phyloP scores from a whole-genome alignment of 805 yeast species.

The Lipomyces sp. region DNA sequence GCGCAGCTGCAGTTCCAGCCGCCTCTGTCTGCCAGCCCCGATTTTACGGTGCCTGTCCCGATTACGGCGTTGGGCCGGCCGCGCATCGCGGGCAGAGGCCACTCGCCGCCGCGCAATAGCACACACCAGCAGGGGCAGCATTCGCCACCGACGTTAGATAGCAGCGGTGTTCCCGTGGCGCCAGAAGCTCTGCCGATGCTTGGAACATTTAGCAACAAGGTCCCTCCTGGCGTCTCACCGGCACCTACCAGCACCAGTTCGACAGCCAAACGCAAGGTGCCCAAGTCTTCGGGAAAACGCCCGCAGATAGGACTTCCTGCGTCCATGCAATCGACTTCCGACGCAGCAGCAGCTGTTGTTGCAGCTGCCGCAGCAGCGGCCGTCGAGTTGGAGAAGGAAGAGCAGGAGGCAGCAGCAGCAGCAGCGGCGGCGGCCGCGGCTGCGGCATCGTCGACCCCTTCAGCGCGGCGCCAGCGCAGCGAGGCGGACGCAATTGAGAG shows the following conservation, averaged over 20 bases:
- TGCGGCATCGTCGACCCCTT: neutral
- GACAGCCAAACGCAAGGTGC: slow-evolving; percentile 1
- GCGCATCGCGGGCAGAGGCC: neutral
- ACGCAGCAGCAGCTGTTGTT: slow-evolving; percentile 14
- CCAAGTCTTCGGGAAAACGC: neutral
- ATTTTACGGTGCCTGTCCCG: slow-evolving; percentile 1
- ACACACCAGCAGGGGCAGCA: too few species aligned
- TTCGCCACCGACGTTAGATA: too few species aligned
- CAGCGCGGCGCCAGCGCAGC: slow-evolving; percentile 10
- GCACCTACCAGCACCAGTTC: slow-evolving; percentile 13
- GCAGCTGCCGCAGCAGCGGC: slow-evolving; percentile 25
- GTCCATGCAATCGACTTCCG: neutral
- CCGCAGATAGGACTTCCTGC: neutral
- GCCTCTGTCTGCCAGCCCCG: slow-evolving; percentile 4
- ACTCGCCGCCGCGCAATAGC: neutral
- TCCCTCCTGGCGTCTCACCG: slow-evolving; percentile 20
- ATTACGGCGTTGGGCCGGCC: neutral
- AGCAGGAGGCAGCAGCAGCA: slow-evolving; percentile 2
- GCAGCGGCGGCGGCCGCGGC: neutral
- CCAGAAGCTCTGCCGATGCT: slow-evolving; percentile 24
- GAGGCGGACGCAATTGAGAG: slow-evolving; percentile 29
- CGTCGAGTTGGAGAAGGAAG: slow-evolving; percentile 8
- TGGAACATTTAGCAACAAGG: slow-evolving; percentile 25
- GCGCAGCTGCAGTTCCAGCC: slow-evolving; percentile 5
- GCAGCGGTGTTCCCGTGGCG: slow-evolving; percentile 15